Evolutionary conservation across 768 basidiomycete species (phyloP).

Genomic region (Calvatia gigantea): DNA sequence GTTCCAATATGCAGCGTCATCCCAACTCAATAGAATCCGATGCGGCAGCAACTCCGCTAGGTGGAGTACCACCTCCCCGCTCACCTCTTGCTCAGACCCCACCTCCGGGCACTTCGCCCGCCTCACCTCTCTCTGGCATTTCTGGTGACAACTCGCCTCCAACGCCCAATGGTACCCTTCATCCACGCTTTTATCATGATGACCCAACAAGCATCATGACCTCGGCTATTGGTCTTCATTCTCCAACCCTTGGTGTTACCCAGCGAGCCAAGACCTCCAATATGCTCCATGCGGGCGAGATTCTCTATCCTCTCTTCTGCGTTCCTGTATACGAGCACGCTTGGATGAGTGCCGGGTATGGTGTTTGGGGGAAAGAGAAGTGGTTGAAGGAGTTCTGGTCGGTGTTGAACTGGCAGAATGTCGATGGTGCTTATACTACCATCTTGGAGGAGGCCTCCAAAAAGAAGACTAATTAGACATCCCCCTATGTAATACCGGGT

Average conservation of each 20-base stretch:
- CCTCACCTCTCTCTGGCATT: constrained; percentile 43
- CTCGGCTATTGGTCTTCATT: background rate
- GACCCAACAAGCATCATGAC: constrained; percentile 12
- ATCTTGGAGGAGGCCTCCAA: background rate
- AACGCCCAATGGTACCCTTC: constrained; percentile 20
- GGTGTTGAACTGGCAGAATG: constrained; percentile 74
- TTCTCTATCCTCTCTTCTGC: constrained; percentile 73
- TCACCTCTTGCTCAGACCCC: constrained; percentile 21
- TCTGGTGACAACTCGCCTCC: constrained; percentile 23
- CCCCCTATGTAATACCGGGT: background rate
- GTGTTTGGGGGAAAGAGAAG: constrained; percentile 87
- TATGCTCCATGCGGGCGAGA: constrained; percentile 42
- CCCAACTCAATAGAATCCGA: constrained; percentile 15
- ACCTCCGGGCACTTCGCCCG: constrained; percentile 28
- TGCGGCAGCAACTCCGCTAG: constrained; percentile 15
- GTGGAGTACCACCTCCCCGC: constrained; percentile 14
- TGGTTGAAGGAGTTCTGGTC: constrained; percentile 85
- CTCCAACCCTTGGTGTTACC: constrained; percentile 9
- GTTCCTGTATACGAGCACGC: constrained; percentile 81
- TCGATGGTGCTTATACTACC: constrained; percentile 34
- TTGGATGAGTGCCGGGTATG: constrained; percentile 82
- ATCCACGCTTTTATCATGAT: constrained; percentile 25
- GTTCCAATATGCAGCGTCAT: constrained; percentile 26
- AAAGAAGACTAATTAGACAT: background rate
- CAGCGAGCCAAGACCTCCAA: constrained; percentile 18